A percentile compares a stretch with the other conserved stretches of the same genome.
Conservation (phyloP, 768 basidiomycete species). For the Podaxis mareebaensis region DNA sequence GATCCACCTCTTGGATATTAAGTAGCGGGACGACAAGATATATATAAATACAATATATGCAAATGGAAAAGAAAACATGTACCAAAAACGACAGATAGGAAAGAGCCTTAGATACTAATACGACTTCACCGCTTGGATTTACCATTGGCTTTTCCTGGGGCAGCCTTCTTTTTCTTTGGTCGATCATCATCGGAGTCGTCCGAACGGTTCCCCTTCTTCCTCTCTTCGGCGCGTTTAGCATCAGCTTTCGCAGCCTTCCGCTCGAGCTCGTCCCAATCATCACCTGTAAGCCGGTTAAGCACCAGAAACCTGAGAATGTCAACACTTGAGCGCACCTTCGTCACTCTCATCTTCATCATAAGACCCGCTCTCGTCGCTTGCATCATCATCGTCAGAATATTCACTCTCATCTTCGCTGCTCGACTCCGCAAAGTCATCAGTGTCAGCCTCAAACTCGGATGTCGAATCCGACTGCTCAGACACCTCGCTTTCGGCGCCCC, state of each 20-base stretch:
- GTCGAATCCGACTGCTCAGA: conserved; percentile 49
- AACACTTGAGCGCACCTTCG: conserved; percentile 43
- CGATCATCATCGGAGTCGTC: conserved; percentile 54
- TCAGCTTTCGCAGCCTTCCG: conserved; percentile 83
- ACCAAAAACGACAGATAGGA: background rate
- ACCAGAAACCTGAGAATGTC: background rate
- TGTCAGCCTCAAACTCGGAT: conserved; percentile 57
- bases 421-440: conserved; percentile 55
- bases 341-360: conserved; percentile 61
- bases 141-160: conserved; percentile 42
- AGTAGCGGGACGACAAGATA: conserved; percentile 12
- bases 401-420: conserved; percentile 65
- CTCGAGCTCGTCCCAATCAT: conserved; percentile 97
- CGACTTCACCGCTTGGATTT: conserved; percentile 38
- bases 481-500: conserved; percentile 57
- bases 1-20: background rate
- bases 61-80: conserved; percentile 15
- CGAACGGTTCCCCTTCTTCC: conserved; percentile 43
- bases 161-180: conserved; percentile 45
- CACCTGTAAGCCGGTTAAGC: conserved; percentile 45
- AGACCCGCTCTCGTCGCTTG: conserved; percentile 64
- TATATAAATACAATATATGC: conserved; percentile 13
- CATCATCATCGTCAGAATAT: conserved; percentile 65
- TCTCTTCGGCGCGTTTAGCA: conserved; percentile 45
- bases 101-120: conserved; percentile 1